Percentiles rank a stretch among this genome's conserved stretches.
These are phyloP conservation scores for Chaetomiaceae sp. DNA, from an alignment of 2,329 filamentous ascomycete genomes.

Conservation along the genomic window DNA sequence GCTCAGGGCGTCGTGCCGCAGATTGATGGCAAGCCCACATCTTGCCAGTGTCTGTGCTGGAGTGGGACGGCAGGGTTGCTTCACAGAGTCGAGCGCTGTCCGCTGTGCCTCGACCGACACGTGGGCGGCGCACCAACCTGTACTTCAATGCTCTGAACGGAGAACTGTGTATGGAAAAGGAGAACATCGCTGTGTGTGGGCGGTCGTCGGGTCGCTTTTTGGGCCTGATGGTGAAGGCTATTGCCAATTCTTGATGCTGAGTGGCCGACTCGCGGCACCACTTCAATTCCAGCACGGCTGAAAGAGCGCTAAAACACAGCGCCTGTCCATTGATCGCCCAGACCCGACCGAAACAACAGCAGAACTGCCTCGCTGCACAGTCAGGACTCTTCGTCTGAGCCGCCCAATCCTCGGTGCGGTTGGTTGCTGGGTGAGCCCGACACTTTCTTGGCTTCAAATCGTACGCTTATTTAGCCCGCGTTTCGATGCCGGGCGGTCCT, in stretches of 20 bases:
- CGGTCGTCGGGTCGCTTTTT: not conserved
- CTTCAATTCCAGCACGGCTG: not conserved
- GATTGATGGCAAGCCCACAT: constrained; percentile 9
- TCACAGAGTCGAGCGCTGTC: not conserved
- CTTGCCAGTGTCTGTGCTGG: constrained; percentile 9
- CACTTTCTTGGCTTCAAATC: not conserved
- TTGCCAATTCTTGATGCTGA: constrained; percentile 13
- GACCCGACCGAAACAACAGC: not conserved
- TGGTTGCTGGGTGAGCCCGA: constrained; percentile 6
- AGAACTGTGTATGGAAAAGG: not conserved
- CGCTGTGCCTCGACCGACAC: constrained; percentile 3
- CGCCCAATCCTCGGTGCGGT: not conserved
- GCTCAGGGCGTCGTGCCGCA: constrained; percentile 14
- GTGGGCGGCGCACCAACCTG: constrained; percentile 7
- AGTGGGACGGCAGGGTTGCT: not conserved
- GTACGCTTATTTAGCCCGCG: not conserved
- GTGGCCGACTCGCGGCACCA: constrained; percentile 5
- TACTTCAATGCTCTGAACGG: not conserved
- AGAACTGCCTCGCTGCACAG: not conserved
- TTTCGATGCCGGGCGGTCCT: constrained; percentile 5
- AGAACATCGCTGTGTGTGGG: not conserved
- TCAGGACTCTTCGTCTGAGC: not conserved
- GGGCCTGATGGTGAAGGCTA: not conserved
- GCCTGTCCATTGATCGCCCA: not conserved
- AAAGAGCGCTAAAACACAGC: constrained; percentile 6